Conservation (phyloP, 495 filamentous ascomycete species). For the Xylaria grammica region DNA sequence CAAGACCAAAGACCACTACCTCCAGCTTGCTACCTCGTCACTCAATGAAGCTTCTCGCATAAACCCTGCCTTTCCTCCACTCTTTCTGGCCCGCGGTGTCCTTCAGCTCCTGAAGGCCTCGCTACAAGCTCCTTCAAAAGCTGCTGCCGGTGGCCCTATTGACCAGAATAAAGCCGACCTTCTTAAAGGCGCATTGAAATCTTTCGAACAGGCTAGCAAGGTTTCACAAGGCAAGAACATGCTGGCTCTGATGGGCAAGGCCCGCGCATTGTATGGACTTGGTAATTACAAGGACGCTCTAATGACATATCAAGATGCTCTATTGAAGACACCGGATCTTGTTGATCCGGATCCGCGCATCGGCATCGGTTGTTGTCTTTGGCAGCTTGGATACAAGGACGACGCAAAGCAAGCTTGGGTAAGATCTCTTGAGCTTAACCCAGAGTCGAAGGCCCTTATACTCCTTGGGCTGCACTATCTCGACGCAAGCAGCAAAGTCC, state of each 20-base stretch:
- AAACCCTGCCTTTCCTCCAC: conserved; percentile 85
- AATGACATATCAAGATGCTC: conserved; percentile 81
- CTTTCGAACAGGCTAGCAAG: conserved; percentile 89
- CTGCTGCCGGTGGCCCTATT: conserved; percentile 60
- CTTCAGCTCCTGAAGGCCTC: conserved; percentile 87
- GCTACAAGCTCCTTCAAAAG: conserved; percentile 74
- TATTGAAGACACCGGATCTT: conserved; percentile 82
- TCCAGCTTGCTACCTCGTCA: conserved; percentile 85
- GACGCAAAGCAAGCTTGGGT: conserved; percentile 91
- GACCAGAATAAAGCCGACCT: conserved; percentile 81
- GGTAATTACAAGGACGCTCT: conserved; percentile 83
- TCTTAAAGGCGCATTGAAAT: conserved; percentile 80
- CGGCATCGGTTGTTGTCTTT: conserved; percentile 93
- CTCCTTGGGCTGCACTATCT: conserved; percentile 89
- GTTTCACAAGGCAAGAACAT: conserved; percentile 84
- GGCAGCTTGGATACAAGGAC: conserved; percentile 92
- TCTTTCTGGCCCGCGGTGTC: conserved; percentile 91
- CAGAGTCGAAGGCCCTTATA: conserved; percentile 89
- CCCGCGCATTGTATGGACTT: conserved; percentile 80
- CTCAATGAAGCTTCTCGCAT: conserved; percentile 94
- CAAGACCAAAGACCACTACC: conserved; percentile 89
- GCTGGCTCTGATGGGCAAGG: conserved; percentile 86
- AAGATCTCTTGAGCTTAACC: conserved; percentile 81
- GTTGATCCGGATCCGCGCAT: conserved; percentile 95
- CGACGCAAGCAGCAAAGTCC: conserved; percentile 76